Evolutionary conservation across 768 basidiomycete genomes (phyloP), one percentile per base, ranked within the genome.

Genomic region (Fistulinella prunicolor): DNA sequence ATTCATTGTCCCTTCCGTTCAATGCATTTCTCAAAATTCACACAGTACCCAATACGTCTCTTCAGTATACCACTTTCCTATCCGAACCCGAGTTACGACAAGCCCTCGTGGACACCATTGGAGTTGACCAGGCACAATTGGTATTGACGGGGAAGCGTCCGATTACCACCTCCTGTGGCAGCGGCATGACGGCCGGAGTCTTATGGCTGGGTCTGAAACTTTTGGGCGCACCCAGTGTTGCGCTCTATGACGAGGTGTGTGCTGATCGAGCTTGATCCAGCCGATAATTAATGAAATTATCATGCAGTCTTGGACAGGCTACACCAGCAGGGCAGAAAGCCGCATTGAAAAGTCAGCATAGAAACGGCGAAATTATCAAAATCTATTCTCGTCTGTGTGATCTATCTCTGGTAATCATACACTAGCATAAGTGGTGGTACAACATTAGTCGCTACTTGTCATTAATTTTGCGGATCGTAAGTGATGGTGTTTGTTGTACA

Each of bases 181-280:
- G 91, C 62, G 95, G 95, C 37, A 97, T 99, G 95, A 96, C 94
- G n/a, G 95, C 95, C 10, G 90, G 81, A 3, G 74, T 97, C 13
- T 74, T 97, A 6, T 97, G 96, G 94, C 75, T 97, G 49, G 94
- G 91, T n/a, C 73, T 96, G 53, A 81, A 87, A 64, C 59, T 87
- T 30, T 58, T 93, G 38, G 83, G 82, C 13, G 79, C 80, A 5
- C 66, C 78, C 44, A 71, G 73, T 20, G 71, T 86, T 34, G 79
- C 78, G n/a, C 66, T 98, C 10, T 99, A 98, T 61, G 96, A 99
- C 57, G 96, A 99, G 81, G 94, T 95, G 62, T 42, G 81, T 51
- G 38, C 26, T 36, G 41, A 47, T 53, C 46, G 46, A 20, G 32
- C 29, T 47, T 38, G 38, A 39, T 39, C 24, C 51, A 46, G 47